These are phyloP conservation scores for Lanmaoa rubissima DNA, from an alignment of 768 basidiomycete species.

Conservation along the genomic window DNA sequence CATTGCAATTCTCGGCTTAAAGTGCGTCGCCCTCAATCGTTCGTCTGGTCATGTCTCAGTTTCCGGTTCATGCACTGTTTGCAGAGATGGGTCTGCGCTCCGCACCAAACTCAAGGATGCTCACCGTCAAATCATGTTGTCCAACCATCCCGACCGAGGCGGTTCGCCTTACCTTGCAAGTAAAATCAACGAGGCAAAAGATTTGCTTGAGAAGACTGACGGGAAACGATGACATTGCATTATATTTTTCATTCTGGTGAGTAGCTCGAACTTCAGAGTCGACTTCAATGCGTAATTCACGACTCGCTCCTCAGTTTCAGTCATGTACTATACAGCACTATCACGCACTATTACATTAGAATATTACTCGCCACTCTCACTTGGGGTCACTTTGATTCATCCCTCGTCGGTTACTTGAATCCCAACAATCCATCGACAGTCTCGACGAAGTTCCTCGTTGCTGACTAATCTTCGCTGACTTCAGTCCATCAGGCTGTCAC, in stretches of 20 bases:
- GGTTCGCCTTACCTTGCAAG: slow-evolving; percentile 98
- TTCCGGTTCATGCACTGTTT: not conserved
- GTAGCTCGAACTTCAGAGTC: not conserved
- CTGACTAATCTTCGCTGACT: slow-evolving; percentile 17
- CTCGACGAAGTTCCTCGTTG: not conserved
- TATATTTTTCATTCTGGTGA: slow-evolving; percentile 7
- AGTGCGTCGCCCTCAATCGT: slow-evolving; percentile 50
- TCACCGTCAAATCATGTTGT: slow-evolving; percentile 95
- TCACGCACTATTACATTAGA: slow-evolving; percentile 17
- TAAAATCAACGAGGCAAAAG: slow-evolving; percentile 99
- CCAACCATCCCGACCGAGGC: slow-evolving; percentile 97
- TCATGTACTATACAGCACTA: slow-evolving; percentile 23
- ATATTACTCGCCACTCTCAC: slow-evolving; percentile 15
- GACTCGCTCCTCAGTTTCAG: not conserved
- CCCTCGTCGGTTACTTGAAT: not conserved
- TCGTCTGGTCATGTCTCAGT: not conserved
- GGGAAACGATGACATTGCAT: slow-evolving; percentile 37
- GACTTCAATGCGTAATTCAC: not conserved
- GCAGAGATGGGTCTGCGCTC: slow-evolving; percentile 79
- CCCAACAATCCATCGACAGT: not conserved
- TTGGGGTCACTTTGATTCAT: not conserved
- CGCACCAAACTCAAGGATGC: slow-evolving; percentile 87
- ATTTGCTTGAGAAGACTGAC: slow-evolving; percentile 80
- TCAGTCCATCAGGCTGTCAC: not conserved
- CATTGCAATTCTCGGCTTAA: slow-evolving; percentile 85